Base-by-base conservation (phyloP, 2,329 filamentous ascomycete genomes). In the Verticillium tricorpus region DNA sequence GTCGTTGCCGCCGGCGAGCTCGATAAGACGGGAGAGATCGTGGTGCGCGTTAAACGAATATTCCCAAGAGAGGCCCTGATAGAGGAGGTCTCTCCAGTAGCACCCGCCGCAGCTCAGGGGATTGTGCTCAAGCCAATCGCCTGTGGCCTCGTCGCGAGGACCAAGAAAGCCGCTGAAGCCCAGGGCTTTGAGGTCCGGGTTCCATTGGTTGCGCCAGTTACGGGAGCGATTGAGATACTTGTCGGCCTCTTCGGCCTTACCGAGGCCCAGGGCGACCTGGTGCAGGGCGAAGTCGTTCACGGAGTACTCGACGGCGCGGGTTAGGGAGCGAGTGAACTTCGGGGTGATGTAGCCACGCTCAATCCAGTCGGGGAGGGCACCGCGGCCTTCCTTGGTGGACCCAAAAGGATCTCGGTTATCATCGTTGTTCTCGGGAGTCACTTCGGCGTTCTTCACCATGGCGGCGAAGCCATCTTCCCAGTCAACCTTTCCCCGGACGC, bases 181-280 rank as follows among this genome's bases (percentile, higher is more conserved):
- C 0, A 88, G 77, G 0, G 85, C 84, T 1, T 76, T 78, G 55
- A 85, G 80, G 56, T 83, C 71, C 0, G 80, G 70, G 69, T 91
- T 87, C 88, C 87, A 92, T 66, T 91, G 88, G 68, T 90, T 90
- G 17, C 85, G 81, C 89, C 89, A 92, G 68, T 90, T 88, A 11
- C 82, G 78, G 0, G 86, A 89, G 9, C 88, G 82, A 56, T 81
- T 76, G 31, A 90, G 77, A 66, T 91, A 91, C 60, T 80, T 87
- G 2, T 74, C 64, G 3, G 84, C 82, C 52, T 88, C 84, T 1
- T 74, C 73, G 0, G 68, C 61, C 56, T 82, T 80, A 1, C 78
- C 80, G 2, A 90, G 73, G 0, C 87, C 87, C 1, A 69, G 71
- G 3, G 89, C 89, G 12, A 92, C 85, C 69, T 88, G 85, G 63